Conservation (phyloP, 108 stramenopile species). For the Nitzschia sp. region DNA sequence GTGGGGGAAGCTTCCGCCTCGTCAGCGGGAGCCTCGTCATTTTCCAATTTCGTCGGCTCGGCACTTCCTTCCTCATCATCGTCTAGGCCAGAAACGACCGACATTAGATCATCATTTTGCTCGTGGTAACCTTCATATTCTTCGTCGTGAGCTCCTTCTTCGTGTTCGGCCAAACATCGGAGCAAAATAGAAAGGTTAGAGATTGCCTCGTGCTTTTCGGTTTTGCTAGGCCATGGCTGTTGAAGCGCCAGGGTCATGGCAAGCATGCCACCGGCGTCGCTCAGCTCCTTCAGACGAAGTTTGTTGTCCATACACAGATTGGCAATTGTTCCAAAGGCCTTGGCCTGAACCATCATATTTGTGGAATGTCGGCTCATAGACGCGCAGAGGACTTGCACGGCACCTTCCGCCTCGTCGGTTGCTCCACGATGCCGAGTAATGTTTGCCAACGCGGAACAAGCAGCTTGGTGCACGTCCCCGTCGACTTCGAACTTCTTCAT, state of each 20-base stretch:
- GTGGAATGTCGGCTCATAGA: constrained; percentile 50
- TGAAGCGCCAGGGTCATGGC: constrained; percentile 48
- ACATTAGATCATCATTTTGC: neutral
- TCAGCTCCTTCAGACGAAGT: constrained; percentile 33
- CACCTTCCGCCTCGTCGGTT: constrained; percentile 43
- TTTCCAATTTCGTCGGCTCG: neutral
- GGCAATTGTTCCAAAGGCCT: constrained; percentile 55
- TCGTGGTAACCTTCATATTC: constrained; percentile 3
- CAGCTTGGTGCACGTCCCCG: constrained; percentile 52
- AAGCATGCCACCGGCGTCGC: constrained; percentile 38
- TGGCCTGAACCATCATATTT: constrained; percentile 53
- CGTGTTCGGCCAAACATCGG: constrained; percentile 28
- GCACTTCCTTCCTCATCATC: neutral
- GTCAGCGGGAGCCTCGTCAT: neutral
- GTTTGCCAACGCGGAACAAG: constrained; percentile 58
- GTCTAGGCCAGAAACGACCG: neutral
- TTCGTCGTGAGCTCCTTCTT: constrained; percentile 8
- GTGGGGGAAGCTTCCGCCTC: neutral
- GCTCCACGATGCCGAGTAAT: constrained; percentile 33
- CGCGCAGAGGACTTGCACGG: constrained; percentile 35
- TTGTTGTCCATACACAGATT: constrained; percentile 51
- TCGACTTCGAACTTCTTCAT: constrained; percentile 49
- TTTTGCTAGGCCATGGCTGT: constrained; percentile 38
- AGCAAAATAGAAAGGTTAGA: constrained; percentile 33
- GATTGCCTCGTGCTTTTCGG: constrained; percentile 40